Evolutionary conservation across 495 filamentous ascomycete species (phyloP).

Genomic region (Chaetomium fimeti): DNA sequence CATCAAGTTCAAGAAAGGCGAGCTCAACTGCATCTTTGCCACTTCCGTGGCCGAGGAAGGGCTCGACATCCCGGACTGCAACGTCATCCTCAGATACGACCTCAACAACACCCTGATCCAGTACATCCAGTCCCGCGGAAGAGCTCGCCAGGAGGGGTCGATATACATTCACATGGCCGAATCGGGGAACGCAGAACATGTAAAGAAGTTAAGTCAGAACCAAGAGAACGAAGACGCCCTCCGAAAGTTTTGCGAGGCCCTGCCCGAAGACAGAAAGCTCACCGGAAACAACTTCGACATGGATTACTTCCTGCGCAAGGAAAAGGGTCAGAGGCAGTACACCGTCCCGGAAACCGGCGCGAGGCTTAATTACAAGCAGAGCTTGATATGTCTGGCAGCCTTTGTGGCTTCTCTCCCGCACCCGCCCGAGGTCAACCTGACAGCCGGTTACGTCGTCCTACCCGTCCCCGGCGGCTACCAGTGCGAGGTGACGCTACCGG

Average conservation of each 20-base stretch:
- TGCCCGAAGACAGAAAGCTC: slow-evolving; percentile 75
- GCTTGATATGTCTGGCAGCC: slow-evolving; percentile 60
- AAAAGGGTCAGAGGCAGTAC: slow-evolving; percentile 57
- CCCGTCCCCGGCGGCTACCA: slow-evolving; percentile 59
- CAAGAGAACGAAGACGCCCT: slow-evolving; percentile 55
- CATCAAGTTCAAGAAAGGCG: slow-evolving; percentile 72
- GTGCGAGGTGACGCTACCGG: slow-evolving; percentile 81
- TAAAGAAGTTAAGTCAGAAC: slow-evolving; percentile 56
- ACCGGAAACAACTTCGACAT: slow-evolving; percentile 59
- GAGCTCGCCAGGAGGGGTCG: slow-evolving; percentile 74
- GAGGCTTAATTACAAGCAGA: slow-evolving; percentile 73
- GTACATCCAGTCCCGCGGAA: slow-evolving; percentile 92
- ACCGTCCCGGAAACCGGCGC: slow-evolving; percentile 69
- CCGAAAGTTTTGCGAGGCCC: slow-evolving; percentile 67
- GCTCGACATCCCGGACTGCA: slow-evolving; percentile 94
- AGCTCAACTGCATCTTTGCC: slow-evolving; percentile 84
- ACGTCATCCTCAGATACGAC: slow-evolving; percentile 84
- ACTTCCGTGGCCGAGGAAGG: slow-evolving; percentile 95
- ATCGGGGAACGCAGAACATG: slow-evolving; percentile 59
- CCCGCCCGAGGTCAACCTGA: slow-evolving; percentile 52
- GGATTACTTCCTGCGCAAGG: slow-evolving; percentile 54
- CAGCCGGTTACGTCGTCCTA: slow-evolving; percentile 63
- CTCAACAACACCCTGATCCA: slow-evolving; percentile 90
- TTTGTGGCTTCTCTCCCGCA: slow-evolving; percentile 60
- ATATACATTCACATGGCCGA: slow-evolving; percentile 86